Conservation (phyloP, 495 filamentous ascomycete species). For the Penicillium psychrofluorescens region DNA sequence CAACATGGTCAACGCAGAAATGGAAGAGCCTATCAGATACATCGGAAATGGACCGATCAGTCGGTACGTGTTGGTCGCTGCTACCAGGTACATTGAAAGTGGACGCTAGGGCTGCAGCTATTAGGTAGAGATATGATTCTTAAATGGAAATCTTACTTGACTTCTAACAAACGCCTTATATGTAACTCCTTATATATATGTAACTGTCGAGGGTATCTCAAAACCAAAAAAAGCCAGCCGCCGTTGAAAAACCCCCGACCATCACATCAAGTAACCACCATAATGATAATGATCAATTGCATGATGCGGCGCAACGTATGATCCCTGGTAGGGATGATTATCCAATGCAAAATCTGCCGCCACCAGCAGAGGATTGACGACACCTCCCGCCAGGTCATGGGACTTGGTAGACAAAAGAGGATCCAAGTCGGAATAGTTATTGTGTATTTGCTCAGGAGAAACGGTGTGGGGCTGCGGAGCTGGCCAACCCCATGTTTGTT, state of each 20-base stretch:
- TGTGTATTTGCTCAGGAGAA: constrained; percentile 16
- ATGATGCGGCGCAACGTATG: constrained; percentile 44
- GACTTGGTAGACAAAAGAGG: background rate
- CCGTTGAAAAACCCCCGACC: background rate
- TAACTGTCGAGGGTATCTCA: no score
- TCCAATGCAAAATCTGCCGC: constrained; percentile 65
- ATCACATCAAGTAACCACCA: constrained; percentile 15
- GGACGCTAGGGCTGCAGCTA: no score
- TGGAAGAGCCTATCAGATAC: no score
- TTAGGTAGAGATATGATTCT: no score
- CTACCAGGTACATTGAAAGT: no score
- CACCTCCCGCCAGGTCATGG: constrained; percentile 33
- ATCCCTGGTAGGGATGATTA: constrained; percentile 68
- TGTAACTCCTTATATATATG: no score
- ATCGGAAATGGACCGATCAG: no score
- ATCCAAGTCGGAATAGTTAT: constrained; percentile 15
- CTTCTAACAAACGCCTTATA: no score
- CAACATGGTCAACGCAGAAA: no score
- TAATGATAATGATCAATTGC: constrained; percentile 17
- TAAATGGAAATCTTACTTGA: no score
- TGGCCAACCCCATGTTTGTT: constrained; percentile 71
- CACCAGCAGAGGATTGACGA: constrained; percentile 57
- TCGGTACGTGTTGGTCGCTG: no score
- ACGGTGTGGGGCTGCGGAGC: constrained; percentile 19
- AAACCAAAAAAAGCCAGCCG: constrained; percentile 1